Base-by-base conservation (phyloP, 805 yeast species). In the Metschnikowia cerradonensis region DNA sequence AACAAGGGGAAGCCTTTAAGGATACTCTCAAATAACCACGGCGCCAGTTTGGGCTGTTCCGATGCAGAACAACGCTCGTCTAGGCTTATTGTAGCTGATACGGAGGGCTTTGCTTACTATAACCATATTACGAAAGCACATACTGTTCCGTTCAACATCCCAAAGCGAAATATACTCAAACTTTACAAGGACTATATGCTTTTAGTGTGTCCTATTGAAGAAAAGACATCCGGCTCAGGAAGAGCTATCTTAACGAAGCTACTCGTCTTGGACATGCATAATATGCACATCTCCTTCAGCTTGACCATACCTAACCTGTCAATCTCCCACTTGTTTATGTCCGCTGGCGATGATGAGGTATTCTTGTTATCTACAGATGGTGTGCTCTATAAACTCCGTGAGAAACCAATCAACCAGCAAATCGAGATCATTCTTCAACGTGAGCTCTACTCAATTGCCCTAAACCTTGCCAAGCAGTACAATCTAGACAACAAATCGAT, bases 301-400 rank as follows among this genome's bases (percentile, higher is more conserved):
- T 78, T 83, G 38, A 80, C 88, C 8, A 75, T 90, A n/a, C 77
- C 91, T 0, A 81, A 82, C 32, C 67, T 61, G 50, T 69, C 85
- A 0, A 80, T 90, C 2, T 72, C 75, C 22, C 82, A 84, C 44
- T 72, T 84, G 0, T 80, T 90, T 50, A 63, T 67, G 19, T 68
- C 80, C 53, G 19, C 44, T 13, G 22, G 55, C 4, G 80, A 86
- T 81, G 75, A 71, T 32, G 82, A 81, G 47, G 60, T 86, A 13
- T 84, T 76, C 57, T 67, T 89, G 7, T 66, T 91, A 13, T 81
- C 90, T 2, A 71, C 84, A 1, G 96, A 90, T 63, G 97, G 97
- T 0, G 67, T 86, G 2, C 67, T 92, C 6, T 83, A 86, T 61
- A 78, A 77, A 51, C 66, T 90, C 14, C 81, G 78, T 40, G 95